A percentile compares a stretch with the other conserved stretches of the same genome.
Conservation (phyloP, 208 protist species). For the Zelonia costaricensis region DNA sequence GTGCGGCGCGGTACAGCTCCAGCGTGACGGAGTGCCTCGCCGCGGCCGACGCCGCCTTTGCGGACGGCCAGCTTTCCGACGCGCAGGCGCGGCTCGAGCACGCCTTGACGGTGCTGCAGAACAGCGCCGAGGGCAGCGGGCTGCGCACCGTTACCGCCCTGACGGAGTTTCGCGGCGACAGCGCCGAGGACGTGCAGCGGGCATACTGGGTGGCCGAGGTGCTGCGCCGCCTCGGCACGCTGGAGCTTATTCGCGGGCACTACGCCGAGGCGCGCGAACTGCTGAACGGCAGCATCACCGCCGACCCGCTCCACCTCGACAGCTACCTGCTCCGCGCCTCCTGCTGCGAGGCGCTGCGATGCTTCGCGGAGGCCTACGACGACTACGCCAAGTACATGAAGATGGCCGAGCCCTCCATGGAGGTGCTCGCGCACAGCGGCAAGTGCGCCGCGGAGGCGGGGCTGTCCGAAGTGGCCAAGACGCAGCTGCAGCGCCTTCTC, state of each 20-base stretch:
- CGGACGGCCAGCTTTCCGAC: conserved; percentile 35
- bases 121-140: conserved; percentile 30
- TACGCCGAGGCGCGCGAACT: conserved; percentile 60
- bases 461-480: conserved; percentile 45
- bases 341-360: conserved; percentile 70
- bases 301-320: conserved; percentile 63
- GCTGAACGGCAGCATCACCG: conserved; percentile 56
- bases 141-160: conserved; percentile 12
- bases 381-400: conserved; percentile 89
- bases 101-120: conserved; percentile 73
- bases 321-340: conserved; percentile 74
- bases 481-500: conserved; percentile 51
- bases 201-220: conserved; percentile 39
- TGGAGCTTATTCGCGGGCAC: conserved; percentile 56
- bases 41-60: conserved; percentile 34
- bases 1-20: neutral
- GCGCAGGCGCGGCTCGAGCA: conserved; percentile 47
- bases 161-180: conserved; percentile 11
- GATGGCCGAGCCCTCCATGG: conserved; percentile 61
- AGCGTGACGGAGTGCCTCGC: conserved; percentile 37
- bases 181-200: conserved; percentile 25
- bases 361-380: conserved; percentile 50
- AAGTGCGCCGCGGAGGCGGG: conserved; percentile 82
- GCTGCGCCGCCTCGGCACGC: conserved; percentile 55
- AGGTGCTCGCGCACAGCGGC: conserved; percentile 75